A percentile compares a stretch with the other conserved stretches of the same genome.
These are phyloP conservation scores for Didymella arachidicola DNA, from an alignment of 2,329 filamentous ascomycete genomes.

Conservation along the genomic window DNA sequence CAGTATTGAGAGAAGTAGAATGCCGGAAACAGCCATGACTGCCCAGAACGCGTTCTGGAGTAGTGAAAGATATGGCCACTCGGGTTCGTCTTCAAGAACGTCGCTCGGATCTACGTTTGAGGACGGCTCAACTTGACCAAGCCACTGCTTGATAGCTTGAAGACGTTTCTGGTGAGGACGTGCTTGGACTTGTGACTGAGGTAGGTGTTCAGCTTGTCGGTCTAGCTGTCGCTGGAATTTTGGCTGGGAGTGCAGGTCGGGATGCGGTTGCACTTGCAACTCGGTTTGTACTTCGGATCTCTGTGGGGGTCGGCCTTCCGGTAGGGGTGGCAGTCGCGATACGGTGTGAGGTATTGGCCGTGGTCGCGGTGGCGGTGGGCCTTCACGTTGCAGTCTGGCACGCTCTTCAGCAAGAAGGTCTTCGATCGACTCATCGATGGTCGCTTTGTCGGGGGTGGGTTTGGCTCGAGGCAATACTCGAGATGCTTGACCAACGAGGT, in stretches of 20 bases:
- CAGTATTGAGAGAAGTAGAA: constrained; percentile 7
- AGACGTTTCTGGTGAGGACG: constrained; percentile 21
- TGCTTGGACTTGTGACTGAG: constrained; percentile 9
- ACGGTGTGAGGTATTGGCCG: not conserved
- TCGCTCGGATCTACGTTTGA: not conserved
- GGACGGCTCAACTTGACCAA: constrained; percentile 25
- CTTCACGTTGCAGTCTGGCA: constrained; percentile 26
- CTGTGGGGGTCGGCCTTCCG: not conserved
- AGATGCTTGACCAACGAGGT: not conserved
- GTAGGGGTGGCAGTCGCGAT: not conserved
- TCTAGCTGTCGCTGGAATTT: constrained; percentile 5
- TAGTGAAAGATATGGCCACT: constrained; percentile 27
- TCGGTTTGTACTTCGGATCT: not conserved
- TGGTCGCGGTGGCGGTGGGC: constrained; percentile 19
- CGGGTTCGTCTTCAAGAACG: constrained; percentile 21
- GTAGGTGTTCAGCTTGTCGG: not conserved
- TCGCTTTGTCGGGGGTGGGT: constrained; percentile 7
- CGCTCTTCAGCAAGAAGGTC: constrained; percentile 31
- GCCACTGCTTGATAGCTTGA: constrained; percentile 30
- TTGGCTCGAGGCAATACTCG: not conserved
- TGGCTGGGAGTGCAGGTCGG: constrained; percentile 5
- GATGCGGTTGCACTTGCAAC: not conserved
- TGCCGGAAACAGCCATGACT: constrained; percentile 8
- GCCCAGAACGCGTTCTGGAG: constrained; percentile 23
- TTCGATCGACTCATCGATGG: constrained; percentile 23